Percentiles rank a stretch among this genome's conserved stretches.
These are phyloP conservation scores for Russula brevipes DNA, from an alignment of 768 basidiomycete species.

Conservation along the genomic window DNA sequence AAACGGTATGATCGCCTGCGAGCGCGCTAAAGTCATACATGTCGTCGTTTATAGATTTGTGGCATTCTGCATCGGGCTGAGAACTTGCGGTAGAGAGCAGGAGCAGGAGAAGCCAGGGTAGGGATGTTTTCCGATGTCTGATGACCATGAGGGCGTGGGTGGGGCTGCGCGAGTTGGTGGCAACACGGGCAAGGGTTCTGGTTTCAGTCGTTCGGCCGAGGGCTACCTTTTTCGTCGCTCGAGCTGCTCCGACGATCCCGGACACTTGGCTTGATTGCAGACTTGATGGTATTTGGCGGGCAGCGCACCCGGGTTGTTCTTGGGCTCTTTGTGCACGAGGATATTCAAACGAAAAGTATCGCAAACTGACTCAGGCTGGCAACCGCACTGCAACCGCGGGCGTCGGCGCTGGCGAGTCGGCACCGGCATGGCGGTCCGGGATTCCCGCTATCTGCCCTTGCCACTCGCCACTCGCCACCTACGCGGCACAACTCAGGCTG, in stretches of 20 bases:
- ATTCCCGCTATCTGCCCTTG: neutral
- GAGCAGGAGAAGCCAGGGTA: slow-evolving; percentile 20
- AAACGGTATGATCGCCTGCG: slow-evolving; percentile 46
- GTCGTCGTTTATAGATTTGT: slow-evolving; percentile 35
- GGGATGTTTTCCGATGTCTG: neutral
- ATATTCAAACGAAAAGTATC: neutral
- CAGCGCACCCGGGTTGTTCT: no score
- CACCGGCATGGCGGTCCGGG: slow-evolving; percentile 10
- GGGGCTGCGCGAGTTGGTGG: slow-evolving; percentile 13
- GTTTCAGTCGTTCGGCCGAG: no score
- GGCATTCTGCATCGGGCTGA: slow-evolving; percentile 41
- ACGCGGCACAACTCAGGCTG: no score
- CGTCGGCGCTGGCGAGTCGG: neutral
- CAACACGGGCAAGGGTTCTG: neutral
- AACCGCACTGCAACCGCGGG: neutral
- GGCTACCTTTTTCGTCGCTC: neutral
- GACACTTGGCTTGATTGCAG: slow-evolving; percentile 5
- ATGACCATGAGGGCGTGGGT: slow-evolving; percentile 15
- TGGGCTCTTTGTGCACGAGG: neutral
- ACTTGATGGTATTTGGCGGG: neutral
- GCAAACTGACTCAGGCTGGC: neutral
- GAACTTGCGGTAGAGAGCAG: slow-evolving; percentile 12
- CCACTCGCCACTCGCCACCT: neutral
- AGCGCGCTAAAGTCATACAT: slow-evolving; percentile 60
- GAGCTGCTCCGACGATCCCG: neutral